Evolutionary conservation across 805 yeast species (phyloP).

Genomic region (Blastobotrys americana): DNA sequence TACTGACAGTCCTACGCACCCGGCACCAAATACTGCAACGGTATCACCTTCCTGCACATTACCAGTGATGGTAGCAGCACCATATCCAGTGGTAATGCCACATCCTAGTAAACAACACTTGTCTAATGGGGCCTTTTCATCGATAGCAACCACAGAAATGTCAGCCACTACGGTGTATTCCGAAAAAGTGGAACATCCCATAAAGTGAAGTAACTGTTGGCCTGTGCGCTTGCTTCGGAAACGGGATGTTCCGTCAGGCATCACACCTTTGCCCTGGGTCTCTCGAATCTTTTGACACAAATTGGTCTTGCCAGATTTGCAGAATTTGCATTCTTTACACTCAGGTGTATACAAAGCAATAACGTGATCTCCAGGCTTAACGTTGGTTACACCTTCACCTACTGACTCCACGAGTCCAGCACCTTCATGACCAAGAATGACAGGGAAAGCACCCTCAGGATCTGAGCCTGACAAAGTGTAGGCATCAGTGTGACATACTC

Average conservation of each 20-base stretch:
- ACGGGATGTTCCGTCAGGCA: conserved; percentile 97
- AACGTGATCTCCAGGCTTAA: conserved; percentile 90
- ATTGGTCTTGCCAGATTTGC: conserved; percentile 92
- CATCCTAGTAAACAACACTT: conserved; percentile 92
- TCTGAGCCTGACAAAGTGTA: conserved; percentile 91
- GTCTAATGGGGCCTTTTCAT: conserved; percentile 75
- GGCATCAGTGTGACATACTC: conserved; percentile 98
- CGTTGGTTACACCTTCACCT: conserved; percentile 89
- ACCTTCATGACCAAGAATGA: conserved; percentile 94
- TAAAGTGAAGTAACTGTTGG: conserved; percentile 77
- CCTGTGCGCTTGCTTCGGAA: conserved; percentile 56
- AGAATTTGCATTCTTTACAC: conserved; percentile 91
- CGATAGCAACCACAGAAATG: conserved; percentile 89
- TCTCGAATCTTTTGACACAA: conserved; percentile 93
- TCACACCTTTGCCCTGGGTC: conserved; percentile 96
- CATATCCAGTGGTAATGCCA: conserved; percentile 97
- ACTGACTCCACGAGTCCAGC: conserved; percentile 94
- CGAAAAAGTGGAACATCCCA: conserved; percentile 97
- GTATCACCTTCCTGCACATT: conserved; percentile 85
- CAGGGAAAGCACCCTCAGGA: conserved; percentile 95
- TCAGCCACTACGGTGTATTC: conserved; percentile 98
- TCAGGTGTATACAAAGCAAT: conserved; percentile 95
- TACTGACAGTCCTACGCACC: conserved; percentile 93
- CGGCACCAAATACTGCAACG: conserved; percentile 96
- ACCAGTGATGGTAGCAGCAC: conserved; percentile 94